Evolutionary conservation across 78 protist species (phyloP).

Genomic region (Speleostelium caveatum): DNA sequence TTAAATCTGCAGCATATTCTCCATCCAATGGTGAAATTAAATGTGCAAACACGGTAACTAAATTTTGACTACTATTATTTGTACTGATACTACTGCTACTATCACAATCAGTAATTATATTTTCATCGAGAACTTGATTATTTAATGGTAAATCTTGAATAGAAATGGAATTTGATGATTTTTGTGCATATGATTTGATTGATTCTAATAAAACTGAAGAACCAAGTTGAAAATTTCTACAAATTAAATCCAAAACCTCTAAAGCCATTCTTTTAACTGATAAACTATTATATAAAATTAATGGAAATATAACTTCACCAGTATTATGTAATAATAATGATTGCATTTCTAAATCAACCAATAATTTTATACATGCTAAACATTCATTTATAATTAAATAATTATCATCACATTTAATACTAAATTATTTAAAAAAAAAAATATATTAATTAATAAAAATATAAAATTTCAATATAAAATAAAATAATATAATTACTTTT

Average conservation of each 20-base stretch:
- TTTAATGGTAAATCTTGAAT: background rate
- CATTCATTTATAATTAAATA: conserved; percentile 52
- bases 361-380: conserved; percentile 54
- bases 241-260: conserved; percentile 57
- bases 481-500: conserved; percentile 7
- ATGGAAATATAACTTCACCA: conserved; percentile 46
- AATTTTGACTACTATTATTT: background rate
- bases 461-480: background rate
- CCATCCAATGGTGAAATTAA: conserved; percentile 39
- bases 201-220: conserved; percentile 30
- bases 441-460: background rate
- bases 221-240: conserved; percentile 42
- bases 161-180: background rate
- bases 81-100: background rate
- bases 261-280: conserved; percentile 53
- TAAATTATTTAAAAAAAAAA: background rate
- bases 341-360: conserved; percentile 57
- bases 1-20: conserved; percentile 48
- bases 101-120: background rate
- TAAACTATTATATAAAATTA: background rate
- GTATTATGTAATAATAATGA: conserved; percentile 50
- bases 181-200: background rate
- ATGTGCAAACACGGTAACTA: background rate
- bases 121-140: background rate
- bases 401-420: conserved; percentile 42